Evolutionary conservation across 2,329 filamentous ascomycete species (phyloP).

Genomic region (Annulohypoxylon truncatum): DNA sequence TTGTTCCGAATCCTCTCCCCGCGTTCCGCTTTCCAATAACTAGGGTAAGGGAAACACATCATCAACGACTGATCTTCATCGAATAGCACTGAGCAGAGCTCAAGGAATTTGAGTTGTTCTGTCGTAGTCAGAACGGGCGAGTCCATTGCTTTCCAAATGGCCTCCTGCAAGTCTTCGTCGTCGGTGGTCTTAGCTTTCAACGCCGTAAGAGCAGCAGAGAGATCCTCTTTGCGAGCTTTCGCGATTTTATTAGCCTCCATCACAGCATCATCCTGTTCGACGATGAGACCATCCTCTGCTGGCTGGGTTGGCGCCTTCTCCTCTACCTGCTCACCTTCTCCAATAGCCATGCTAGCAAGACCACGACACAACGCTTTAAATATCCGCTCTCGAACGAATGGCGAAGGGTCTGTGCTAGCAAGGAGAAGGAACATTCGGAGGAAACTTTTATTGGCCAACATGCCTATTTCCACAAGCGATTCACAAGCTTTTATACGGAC

Average conservation of each 20-base stretch:
- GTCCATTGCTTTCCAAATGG: constrained; percentile 62
- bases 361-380: constrained; percentile 70
- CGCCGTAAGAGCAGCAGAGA: constrained; percentile 59
- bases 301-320: constrained; percentile 42
- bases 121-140: constrained; percentile 60
- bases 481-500: constrained; percentile 76
- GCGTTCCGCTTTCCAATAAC: constrained; percentile 56
- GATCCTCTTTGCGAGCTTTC: constrained; percentile 61
- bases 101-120: constrained; percentile 63
- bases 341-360: constrained; percentile 72
- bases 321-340: constrained; percentile 60
- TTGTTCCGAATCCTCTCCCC: constrained; percentile 44
- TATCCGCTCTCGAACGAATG: constrained; percentile 69
- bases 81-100: constrained; percentile 64
- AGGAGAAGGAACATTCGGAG: constrained; percentile 68
- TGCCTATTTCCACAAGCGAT: constrained; percentile 71
- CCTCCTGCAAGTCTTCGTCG: constrained; percentile 57
- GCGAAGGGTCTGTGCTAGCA: constrained; percentile 71
- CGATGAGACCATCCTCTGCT: constrained; percentile 58
- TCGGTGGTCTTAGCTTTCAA: constrained; percentile 61
- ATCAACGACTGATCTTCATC: constrained; percentile 60
- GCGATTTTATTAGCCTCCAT: constrained; percentile 59
- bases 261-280: constrained; percentile 59
- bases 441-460: constrained; percentile 65
- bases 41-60: constrained; percentile 60